A percentile compares a stretch with the other conserved stretches of the same genome.
Evolutionary conservation across 805 yeast species (phyloP).

Genomic region (Ogataea methanolica): DNA sequence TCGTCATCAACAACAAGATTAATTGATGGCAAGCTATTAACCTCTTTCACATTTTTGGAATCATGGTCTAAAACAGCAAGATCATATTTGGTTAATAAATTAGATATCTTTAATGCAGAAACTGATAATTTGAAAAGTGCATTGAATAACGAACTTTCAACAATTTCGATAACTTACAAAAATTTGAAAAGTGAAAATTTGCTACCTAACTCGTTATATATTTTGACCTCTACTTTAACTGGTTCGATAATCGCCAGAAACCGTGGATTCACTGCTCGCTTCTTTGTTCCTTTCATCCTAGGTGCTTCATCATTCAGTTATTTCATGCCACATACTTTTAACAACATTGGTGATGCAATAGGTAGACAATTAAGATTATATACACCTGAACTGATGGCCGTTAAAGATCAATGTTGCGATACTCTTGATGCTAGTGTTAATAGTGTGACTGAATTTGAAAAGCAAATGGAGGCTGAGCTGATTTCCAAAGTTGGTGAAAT

Average conservation of each 20-base stretch:
- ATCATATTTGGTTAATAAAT: slow-evolving; percentile 33
- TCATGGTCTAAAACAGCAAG: slow-evolving; percentile 37
- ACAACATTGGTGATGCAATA: slow-evolving; percentile 26
- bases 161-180: slow-evolving; percentile 29
- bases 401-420: slow-evolving; percentile 12
- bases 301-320: slow-evolving; percentile 41
- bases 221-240: slow-evolving; percentile 49
- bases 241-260: slow-evolving; percentile 52
- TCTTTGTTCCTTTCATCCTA: slow-evolving; percentile 45
- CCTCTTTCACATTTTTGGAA: slow-evolving; percentile 45
- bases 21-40: slow-evolving; percentile 51
- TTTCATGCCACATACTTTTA: slow-evolving; percentile 48
- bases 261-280: slow-evolving; percentile 45
- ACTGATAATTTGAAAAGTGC: slow-evolving; percentile 43
- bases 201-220: slow-evolving; percentile 50
- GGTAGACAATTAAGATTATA: slow-evolving; percentile 30
- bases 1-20: slow-evolving; percentile 34
- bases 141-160: slow-evolving; percentile 36
- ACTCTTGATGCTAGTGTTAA: no score
- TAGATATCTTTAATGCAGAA: slow-evolving; percentile 38
- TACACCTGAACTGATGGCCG: slow-evolving; percentile 33
- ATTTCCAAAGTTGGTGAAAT: no score
- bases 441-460: background rate
- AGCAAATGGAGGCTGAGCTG: background rate
- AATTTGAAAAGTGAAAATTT: slow-evolving; percentile 45